Evolutionary conservation across 2,329 filamentous ascomycete genomes (phyloP), one percentile per base, ranked within the genome.

Genomic region (Sclerotinia nivalis): DNA sequence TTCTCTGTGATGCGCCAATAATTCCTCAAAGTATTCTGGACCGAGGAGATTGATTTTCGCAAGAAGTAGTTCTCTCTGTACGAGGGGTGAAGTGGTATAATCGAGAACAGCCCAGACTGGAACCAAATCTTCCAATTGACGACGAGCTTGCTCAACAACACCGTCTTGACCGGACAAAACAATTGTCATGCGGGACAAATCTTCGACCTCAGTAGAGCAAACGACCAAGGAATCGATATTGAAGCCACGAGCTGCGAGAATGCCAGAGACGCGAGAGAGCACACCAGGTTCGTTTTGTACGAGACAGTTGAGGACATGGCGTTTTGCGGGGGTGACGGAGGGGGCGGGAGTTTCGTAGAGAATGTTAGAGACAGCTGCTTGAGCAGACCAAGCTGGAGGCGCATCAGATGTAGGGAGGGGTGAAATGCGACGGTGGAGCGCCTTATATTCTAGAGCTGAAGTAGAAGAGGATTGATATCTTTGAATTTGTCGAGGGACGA

Each of bases 271-370:
- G 71, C 96, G 93, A 66, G 95, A 98, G 70, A 99, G 86, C 70
- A 99, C 96, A 83, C 96, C 96, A 18, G 96, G 96, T 84, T 99
- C 96, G 83, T 99, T 99, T 83, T 99, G 96, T 72, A 99, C 96
- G 72, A 99, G 88, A 81, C 96, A 99, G 84, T 99, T 99, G 82
- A 99, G 90, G 79, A 99, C 88, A 82, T 99, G 96, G 68, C 94
- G 91, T 84, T 97, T 98, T 58, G 93, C 91, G 12, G 96, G 95
- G 34, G 89, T 89, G 76, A 86, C 86, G 20, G 93, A 94, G 10
- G 93, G 92, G 25, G 92, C 86, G 8, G 96, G 96, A 4, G 94
- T 98, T 86, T 99, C 96, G 85, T 99, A 99, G 81, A 99, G 92
- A 79, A 99, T 99, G 81, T 95, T 97, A 79, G 93, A 97, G 74